Evolutionary conservation across 305 asterid species (phyloP).

Genomic region (Solanum chacoense): DNA sequence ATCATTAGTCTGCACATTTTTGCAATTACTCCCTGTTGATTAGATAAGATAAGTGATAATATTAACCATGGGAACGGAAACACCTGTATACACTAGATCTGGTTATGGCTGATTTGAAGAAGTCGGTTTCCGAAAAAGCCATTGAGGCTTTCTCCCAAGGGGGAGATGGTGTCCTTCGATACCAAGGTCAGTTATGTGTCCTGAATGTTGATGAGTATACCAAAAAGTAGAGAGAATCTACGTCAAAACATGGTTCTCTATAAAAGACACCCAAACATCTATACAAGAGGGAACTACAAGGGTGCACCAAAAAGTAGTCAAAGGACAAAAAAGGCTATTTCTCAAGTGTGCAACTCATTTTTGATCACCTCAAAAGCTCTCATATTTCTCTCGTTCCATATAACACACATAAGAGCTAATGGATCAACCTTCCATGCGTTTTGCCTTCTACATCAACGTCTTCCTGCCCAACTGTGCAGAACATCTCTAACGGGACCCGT

Average conservation of each 20-base stretch:
- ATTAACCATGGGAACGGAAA: neutral
- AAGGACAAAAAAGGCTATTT: neutral
- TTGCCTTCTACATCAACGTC: neutral
- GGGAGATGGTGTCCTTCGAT: neutral
- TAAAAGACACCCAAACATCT: neutral
- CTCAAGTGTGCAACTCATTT: neutral
- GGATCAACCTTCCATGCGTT: neutral
- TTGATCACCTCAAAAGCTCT: neutral
- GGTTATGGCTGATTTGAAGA: neutral
- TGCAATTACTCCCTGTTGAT: neutral
- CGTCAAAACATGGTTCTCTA: neutral
- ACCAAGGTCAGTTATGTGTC: neutral
- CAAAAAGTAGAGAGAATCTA: neutral
- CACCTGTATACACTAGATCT: neutral
- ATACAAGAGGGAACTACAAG: neutral
- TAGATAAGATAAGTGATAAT: neutral
- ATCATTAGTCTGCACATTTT: constrained; percentile 5
- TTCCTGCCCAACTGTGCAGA: neutral
- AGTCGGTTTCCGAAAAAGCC: neutral
- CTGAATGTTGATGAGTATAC: neutral
- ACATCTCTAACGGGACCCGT: neutral
- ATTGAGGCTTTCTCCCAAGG: neutral
- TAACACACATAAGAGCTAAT: neutral
- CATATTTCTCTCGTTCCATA: neutral
- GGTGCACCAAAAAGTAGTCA: neutral